A percentile compares a stretch with the other conserved stretches of the same genome.
Evolutionary conservation across 1,284 basidiomycete species (phyloP).

Genomic region (Melanopsichium pennsylvanicum): DNA sequence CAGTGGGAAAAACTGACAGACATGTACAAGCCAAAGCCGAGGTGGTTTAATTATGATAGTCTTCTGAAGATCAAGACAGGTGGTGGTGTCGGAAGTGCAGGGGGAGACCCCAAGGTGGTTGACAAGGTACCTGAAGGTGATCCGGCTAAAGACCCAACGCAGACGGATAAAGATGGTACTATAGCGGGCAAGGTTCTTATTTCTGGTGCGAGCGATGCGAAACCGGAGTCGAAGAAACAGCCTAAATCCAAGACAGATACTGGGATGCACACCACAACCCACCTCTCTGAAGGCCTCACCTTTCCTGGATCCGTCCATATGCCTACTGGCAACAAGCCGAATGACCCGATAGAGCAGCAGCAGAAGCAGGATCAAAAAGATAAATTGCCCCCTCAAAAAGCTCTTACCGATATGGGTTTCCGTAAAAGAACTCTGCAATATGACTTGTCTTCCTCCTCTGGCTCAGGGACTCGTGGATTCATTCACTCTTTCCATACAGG

Average conservation of each 20-base stretch:
- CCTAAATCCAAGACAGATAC: neutral
- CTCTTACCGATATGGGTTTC: conserved; percentile 27
- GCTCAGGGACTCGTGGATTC: no score
- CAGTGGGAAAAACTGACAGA: conserved; percentile 19
- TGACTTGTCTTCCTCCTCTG: no score
- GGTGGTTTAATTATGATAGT: no score
- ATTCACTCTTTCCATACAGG: no score
- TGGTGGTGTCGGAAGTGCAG: no score
- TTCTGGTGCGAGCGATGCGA: neutral
- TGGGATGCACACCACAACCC: no score
- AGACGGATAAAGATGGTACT: conserved; percentile 6
- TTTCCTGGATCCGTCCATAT: no score
- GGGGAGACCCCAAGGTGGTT: conserved; percentile 17
- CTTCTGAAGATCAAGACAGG: no score
- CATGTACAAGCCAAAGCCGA: conserved; percentile 23
- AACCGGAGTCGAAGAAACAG: neutral
- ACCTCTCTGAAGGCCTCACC: no score
- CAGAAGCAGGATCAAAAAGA: neutral
- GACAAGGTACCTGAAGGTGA: neutral
- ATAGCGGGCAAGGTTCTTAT: conserved; percentile 4
- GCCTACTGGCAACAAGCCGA: no score
- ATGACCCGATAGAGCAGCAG: neutral
- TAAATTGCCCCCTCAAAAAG: conserved; percentile 1
- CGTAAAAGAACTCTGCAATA: conserved; percentile 3
- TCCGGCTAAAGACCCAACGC: conserved; percentile 4